These are phyloP conservation scores for Boletales sp. DNA, from an alignment of 768 basidiomycete genomes.

Conservation along the genomic window DNA sequence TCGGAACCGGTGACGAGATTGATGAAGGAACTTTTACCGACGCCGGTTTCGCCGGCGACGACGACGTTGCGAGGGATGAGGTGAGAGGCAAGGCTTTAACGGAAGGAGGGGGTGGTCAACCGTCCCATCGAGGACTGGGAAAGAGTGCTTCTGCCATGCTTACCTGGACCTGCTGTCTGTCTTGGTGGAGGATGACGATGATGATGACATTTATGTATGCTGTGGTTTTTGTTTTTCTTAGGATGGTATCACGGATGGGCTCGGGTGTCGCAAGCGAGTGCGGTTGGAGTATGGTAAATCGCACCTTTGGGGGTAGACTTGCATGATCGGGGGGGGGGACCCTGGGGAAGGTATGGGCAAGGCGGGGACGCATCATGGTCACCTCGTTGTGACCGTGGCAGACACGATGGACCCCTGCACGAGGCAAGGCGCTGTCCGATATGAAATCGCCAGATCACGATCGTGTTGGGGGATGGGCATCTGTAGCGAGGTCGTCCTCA, in stretches of 20 bases:
- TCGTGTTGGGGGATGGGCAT: no score
- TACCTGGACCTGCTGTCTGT: constrained; percentile 7
- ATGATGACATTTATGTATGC: not conserved
- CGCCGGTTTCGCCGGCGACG: constrained; percentile 23
- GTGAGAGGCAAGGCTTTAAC: not conserved
- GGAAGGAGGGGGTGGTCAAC: no score
- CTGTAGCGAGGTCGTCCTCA: no score
- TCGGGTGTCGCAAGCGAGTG: not conserved
- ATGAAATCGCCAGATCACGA: not conserved
- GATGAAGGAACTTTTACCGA: constrained; percentile 26
- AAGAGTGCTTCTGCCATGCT: not conserved
- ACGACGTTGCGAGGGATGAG: constrained; percentile 19
- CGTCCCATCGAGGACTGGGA: not conserved
- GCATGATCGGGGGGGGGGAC: not conserved
- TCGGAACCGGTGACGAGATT: constrained; percentile 17
- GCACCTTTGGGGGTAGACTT: not conserved
- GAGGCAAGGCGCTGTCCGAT: not conserved
- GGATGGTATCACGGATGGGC: not conserved
- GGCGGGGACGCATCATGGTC: constrained; percentile 1
- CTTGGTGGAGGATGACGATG: constrained; percentile 6
- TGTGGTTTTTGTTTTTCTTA: not conserved
- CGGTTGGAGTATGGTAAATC: not conserved
- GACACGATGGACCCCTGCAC: not conserved
- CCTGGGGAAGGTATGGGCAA: not conserved
- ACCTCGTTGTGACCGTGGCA: constrained; percentile 1